Evolutionary conservation across 192 early-diverging fungal species (phyloP), one percentile per base, ranked within the genome.

Genomic region (Coemansia sp.): DNA sequence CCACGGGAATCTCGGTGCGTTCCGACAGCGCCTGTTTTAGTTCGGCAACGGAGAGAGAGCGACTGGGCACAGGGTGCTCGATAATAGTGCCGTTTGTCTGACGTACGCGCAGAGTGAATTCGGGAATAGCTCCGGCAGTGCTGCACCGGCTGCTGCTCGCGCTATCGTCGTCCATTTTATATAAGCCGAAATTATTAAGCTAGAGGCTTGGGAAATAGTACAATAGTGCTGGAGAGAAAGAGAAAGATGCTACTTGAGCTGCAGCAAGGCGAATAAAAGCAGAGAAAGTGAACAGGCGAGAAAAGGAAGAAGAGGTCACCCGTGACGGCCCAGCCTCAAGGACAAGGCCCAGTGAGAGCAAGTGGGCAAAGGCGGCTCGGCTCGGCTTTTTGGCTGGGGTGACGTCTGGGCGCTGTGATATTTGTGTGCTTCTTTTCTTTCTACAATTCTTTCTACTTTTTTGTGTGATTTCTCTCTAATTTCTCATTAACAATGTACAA

Each of bases 71-170:
- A 15, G 45, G 9, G 60, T 71, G 73, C 37, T 74, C 66, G 50
- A 72, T 68, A 9, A 66, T 29, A 25, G 69, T 60, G 66, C 77
- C 77, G 57, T 72, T 66, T n/a, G 73, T 67, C 73, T 67, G 77
- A 8, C 66, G 68, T 55, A 80, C 73, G 27, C 41, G 61, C 65
- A 79, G 46, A 12, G 60, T 68, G 36, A 74, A 39, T 39, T 60
- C 45, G 63, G 39, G 51, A 57, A 39, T 14, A 51, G 27, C 39
- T 62, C 27, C 53, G 12, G 53, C 31, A 14, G 29, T 32, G 53
- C 53, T 57, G 31, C 53, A 57, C 31, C 53, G 53, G 29, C 58
- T 53, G 66, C 65, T 59, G 61, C 51, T 66, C 46, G 6, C 31
- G 31, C 44, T 63, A 37, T 62, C 60, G 67, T 64, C 55, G 29